These are phyloP conservation scores for Pseudopithomyces maydicus DNA, from an alignment of 2,329 filamentous ascomycete species.

Conservation along the genomic window DNA sequence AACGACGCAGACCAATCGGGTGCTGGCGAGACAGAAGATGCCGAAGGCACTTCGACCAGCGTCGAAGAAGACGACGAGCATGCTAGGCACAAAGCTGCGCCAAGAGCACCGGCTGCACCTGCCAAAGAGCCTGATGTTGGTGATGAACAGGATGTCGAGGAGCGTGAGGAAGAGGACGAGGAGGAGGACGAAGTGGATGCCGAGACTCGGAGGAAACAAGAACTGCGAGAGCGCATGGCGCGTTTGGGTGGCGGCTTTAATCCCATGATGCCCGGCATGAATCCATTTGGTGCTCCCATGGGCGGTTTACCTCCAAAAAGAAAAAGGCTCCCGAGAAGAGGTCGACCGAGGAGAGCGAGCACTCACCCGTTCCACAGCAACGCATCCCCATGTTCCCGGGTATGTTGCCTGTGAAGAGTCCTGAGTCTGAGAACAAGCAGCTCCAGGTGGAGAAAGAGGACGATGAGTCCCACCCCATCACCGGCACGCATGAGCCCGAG, in stretches of 20 bases:
- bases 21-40: conserved; percentile 66
- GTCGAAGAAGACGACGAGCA: conserved; percentile 76
- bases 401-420: conserved; percentile 63
- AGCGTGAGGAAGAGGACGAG: conserved; percentile 62
- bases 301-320: conserved; percentile 55
- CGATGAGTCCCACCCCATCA: conserved; percentile 49
- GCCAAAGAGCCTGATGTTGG: conserved; percentile 52
- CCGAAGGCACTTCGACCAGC: conserved; percentile 67
- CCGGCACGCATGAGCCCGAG: conserved; percentile 49
- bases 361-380: conserved; percentile 38
- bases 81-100: conserved; percentile 23
- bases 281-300: conserved; percentile 74
- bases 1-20: conserved; percentile 71
- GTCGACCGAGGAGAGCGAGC: conserved; percentile 43
- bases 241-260: conserved; percentile 85
- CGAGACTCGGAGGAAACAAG: conserved; percentile 82
- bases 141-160: conserved; percentile 56
- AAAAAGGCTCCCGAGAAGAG: conserved; percentile 50
- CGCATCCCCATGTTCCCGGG: conserved; percentile 69
- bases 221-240: conserved; percentile 92
- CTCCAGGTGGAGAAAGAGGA: conserved; percentile 58
- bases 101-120: conserved; percentile 46
- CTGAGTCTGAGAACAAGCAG: conserved; percentile 51
- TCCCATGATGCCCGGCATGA: conserved; percentile 87
- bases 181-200: conserved; percentile 87